A percentile compares a stretch with the other conserved stretches of the same genome.
Conservation (phyloP, 2,329 filamentous ascomycete genomes). For the Colletotrichum liriopes region DNA sequence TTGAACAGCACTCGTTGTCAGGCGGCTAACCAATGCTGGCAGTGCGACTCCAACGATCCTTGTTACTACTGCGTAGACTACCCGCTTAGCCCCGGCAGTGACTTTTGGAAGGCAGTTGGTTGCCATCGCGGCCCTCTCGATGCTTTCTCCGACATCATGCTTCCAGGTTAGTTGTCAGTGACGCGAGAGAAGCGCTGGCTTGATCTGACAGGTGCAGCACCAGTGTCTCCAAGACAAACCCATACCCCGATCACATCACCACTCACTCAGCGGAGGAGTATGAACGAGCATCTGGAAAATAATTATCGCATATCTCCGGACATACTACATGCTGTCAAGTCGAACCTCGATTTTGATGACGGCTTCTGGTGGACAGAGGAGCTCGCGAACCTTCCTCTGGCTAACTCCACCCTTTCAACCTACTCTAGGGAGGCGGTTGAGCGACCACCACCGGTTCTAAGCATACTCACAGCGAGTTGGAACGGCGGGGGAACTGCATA, state of each 20-base stretch:
- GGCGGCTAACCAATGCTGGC: conserved; percentile 14
- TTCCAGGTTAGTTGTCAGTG: conserved; percentile 61
- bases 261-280: conserved; percentile 62
- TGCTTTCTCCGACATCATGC: conserved; percentile 64
- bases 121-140: conserved; percentile 67
- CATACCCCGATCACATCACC: conserved; percentile 68
- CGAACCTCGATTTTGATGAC: conserved; percentile 68
- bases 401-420: conserved; percentile 56
- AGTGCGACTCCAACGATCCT: conserved; percentile 68
- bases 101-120: conserved; percentile 65
- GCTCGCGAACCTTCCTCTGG: conserved; percentile 57
- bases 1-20: neutral
- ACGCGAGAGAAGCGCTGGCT: neutral
- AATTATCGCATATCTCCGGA: conserved; percentile 60
- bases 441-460: conserved; percentile 65
- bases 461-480: conserved; percentile 66
- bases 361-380: conserved; percentile 73
- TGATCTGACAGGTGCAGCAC: conserved; percentile 52
- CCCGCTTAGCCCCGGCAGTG: conserved; percentile 54
- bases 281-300: conserved; percentile 68
- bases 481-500: conserved; percentile 65
- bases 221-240: conserved; percentile 63
- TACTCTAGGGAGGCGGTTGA: conserved; percentile 58
- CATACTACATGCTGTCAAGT: conserved; percentile 58
- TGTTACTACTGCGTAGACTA: conserved; percentile 64